Conservation (phyloP, 176 grass and related monocot genomes). For the Avena eriantha region DNA sequence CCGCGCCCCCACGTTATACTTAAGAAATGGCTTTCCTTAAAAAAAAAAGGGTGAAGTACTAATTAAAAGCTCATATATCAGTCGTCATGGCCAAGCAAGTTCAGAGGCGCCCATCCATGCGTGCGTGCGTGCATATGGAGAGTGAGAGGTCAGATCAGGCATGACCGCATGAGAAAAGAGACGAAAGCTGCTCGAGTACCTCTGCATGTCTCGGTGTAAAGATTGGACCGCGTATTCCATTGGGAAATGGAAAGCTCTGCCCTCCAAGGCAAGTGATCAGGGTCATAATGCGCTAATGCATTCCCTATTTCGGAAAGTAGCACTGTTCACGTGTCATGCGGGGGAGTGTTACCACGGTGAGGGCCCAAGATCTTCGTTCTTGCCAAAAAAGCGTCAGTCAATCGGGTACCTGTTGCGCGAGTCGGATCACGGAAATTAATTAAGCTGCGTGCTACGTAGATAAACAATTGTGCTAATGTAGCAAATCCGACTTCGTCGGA, state of each 20-base stretch:
- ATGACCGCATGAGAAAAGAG: not conserved
- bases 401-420: too few species aligned
- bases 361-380: not conserved
- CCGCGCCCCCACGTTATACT: not conserved
- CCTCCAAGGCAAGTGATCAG: constrained; percentile 51
- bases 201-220: constrained; percentile 37
- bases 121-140: not conserved
- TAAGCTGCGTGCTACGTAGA: too few species aligned
- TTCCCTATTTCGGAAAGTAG: not conserved
- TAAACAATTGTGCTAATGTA: too few species aligned
- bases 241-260: constrained; percentile 33
- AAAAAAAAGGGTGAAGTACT: too few species aligned
- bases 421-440: too few species aligned
- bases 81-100: constrained; percentile 44
- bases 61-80: not conserved
- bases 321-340: not conserved
- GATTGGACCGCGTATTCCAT: not conserved
- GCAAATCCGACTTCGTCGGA: too few species aligned
- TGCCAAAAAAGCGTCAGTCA: too few species aligned
- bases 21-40: not conserved
- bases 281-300: constrained; percentile 22
- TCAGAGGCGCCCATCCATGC: not conserved
- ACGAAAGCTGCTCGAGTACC: constrained; percentile 5
- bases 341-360: not conserved
- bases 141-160: not conserved